A percentile compares a stretch with the other conserved stretches of the same genome.
Evolutionary conservation across 805 yeast species (phyloP).

Genomic region (Candida multigemmis): DNA sequence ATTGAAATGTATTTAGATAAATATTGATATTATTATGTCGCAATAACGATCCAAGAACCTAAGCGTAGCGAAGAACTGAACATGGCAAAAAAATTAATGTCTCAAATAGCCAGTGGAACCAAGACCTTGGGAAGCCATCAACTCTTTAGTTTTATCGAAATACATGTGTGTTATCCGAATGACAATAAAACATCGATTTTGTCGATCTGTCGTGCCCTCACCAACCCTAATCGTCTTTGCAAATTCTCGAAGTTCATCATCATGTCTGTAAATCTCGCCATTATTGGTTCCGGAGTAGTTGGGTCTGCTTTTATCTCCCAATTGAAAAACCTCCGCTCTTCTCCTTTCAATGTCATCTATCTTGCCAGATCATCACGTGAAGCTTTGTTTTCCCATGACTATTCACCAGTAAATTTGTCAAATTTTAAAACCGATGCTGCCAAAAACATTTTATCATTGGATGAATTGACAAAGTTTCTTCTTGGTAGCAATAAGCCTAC

Average conservation of each 20-base stretch:
- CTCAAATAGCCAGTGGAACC: too few species aligned
- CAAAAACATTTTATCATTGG: slow-evolving; percentile 42
- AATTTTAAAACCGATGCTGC: slow-evolving; percentile 46
- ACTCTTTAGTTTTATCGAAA: too few species aligned
- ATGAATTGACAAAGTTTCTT: slow-evolving; percentile 54
- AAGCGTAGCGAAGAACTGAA: too few species aligned
- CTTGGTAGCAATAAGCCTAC: slow-evolving; percentile 64
- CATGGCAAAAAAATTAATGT: too few species aligned
- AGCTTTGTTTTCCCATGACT: slow-evolving; percentile 62
- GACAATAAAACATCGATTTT: too few species aligned
- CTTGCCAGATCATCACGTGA: slow-evolving; percentile 64
- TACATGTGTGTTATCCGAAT: too few species aligned
- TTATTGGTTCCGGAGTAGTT: slow-evolving; percentile 82
- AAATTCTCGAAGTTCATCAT: slow-evolving; percentile 8
- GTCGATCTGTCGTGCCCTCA: too few species aligned
- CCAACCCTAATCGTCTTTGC: too few species aligned
- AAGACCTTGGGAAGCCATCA: too few species aligned
- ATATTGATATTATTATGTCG: too few species aligned
- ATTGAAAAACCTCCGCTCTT: slow-evolving; percentile 50
- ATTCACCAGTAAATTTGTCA: slow-evolving; percentile 57
- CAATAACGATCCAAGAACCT: too few species aligned
- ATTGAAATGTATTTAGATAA: too few species aligned
- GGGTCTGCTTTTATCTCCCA: slow-evolving; percentile 88
- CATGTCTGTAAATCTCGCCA: slow-evolving; percentile 35
- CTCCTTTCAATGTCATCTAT: slow-evolving; percentile 66